Base-by-base conservation (phyloP, 2,329 filamentous ascomycete species). In the Fonsecaea pedrosoi region DNA sequence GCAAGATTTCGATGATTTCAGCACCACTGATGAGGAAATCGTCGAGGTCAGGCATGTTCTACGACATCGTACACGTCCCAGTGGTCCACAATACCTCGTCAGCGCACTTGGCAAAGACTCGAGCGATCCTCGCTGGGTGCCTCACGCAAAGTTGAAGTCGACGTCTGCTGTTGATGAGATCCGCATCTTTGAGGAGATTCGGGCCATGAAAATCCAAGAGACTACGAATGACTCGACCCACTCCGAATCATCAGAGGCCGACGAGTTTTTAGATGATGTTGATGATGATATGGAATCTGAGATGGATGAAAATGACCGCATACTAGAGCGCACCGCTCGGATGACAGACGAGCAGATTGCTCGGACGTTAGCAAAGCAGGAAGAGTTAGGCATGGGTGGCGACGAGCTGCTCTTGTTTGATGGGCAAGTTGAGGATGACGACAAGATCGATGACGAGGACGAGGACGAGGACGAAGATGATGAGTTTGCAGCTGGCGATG, bases 341-440 rank as follows among this genome's bases (percentile, higher is more conserved):
- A 78, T 83, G 72, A 83, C 86, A 8, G 87, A 92, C 69, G 88
- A 89, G 75, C 82, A 85, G 21, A 79, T 91, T 45, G 89, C 89
- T 45, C 81, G 83, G 45, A 78, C 89, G 30, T 76, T 90, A 35
- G 80, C 85, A 60, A 89, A 87, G 74, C 85, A 89, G 73, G 84
- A 87, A 75, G 86, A 89, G 74, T 79, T 91, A 3, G 89, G 89
- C 8, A 78, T 91, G 53, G 84, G 82, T 2, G 82, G 83, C 9
- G 83, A 87, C 25, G 85, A 90, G 62, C 73, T 89, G 3, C 62
- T 90, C 13, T 78, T 90, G 3, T 85, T 87, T 65, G 82, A 85
- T 58, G 83, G 80, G 15, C 79, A 81, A 48, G 80, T 79, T 30
- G 77, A 74, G 34, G 77, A 79, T n/a, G 73, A 73, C 37, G 77